These are phyloP conservation scores for Myochromella boudieri DNA, from an alignment of 768 basidiomycete species.

Conservation along the genomic window DNA sequence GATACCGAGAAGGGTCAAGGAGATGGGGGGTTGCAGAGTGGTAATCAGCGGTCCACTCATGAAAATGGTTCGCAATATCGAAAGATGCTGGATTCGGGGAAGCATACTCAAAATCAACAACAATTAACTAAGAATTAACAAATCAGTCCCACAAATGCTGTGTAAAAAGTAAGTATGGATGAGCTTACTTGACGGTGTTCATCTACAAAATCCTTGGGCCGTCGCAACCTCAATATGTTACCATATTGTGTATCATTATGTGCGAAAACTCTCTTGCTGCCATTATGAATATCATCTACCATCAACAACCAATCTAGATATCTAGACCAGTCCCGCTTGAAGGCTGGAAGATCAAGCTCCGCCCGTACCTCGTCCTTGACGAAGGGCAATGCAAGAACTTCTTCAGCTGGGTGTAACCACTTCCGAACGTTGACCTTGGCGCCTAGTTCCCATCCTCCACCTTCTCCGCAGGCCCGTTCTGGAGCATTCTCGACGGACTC, in stretches of 20 bases:
- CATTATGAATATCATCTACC: conserved; percentile 55
- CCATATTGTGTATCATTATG: conserved; percentile 98
- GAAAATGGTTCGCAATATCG: conserved; percentile 96
- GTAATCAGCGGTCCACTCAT: conserved; percentile 96
- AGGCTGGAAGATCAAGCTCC: conserved; percentile 63
- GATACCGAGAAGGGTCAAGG: conserved; percentile 66
- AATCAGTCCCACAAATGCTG: conserved; percentile 3
- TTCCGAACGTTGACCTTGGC: conserved; percentile 64
- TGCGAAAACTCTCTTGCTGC: conserved; percentile 71
- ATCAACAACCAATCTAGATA: conserved; percentile 72
- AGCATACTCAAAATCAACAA: conserved; percentile 98
- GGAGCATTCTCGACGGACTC: conserved; percentile 54
- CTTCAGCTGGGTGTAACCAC: conserved; percentile 72
- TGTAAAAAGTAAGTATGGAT: neutral
- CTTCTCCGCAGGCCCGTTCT: conserved; percentile 35
- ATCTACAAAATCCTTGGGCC: conserved; percentile 51
- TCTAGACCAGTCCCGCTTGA: conserved; percentile 61
- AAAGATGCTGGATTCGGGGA: conserved; percentile 89
- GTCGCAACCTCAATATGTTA: conserved; percentile 77
- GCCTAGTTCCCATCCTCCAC: conserved; percentile 54
- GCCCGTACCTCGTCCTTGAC: conserved; percentile 44
- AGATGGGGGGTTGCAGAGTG: conserved; percentile 68
- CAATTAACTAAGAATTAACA: conserved; percentile 63
- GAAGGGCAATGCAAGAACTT: conserved; percentile 67
- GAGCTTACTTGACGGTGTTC: conserved; percentile 75